Evolutionary conservation across 306 rosid species (phyloP).

Genomic region (Acacia melanoxylon): DNA sequence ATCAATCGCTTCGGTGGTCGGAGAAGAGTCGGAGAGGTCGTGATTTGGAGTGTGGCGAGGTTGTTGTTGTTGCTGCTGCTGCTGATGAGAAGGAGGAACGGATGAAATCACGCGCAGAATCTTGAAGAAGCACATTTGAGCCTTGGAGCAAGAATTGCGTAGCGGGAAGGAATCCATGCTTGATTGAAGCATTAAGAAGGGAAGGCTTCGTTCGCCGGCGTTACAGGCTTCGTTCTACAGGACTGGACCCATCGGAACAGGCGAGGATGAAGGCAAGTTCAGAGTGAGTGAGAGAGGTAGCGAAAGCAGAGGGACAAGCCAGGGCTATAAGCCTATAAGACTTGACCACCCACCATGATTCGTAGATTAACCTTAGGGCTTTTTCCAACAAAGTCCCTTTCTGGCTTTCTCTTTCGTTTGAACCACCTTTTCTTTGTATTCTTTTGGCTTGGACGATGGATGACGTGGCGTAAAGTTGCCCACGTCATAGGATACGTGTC

Average conservation of each 20-base stretch:
- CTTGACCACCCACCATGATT: background rate
- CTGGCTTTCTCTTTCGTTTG: background rate
- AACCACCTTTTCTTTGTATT: background rate
- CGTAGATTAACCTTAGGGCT: background rate
- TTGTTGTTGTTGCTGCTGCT: background rate
- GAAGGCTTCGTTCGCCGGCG: slow-evolving; percentile 1
- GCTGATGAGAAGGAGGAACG: slow-evolving; percentile 15
- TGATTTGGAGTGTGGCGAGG: background rate
- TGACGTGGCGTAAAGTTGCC: background rate
- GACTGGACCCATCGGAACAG: background rate
- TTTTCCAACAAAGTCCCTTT: no score
- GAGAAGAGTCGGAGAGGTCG: background rate
- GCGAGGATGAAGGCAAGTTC: background rate
- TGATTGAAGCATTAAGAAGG: background rate
- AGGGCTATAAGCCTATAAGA: no score
- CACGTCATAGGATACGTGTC: background rate
- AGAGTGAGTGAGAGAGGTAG: background rate
- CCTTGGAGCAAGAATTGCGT: slow-evolving; percentile 33
- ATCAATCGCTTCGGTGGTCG: background rate
- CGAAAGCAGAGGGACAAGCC: background rate
- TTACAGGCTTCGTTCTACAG: background rate
- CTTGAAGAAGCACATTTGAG: slow-evolving; percentile 54
- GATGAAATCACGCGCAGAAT: slow-evolving; percentile 51
- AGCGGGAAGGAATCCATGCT: slow-evolving; percentile 42
- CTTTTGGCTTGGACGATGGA: background rate